Evolutionary conservation across 257 asterid species (phyloP).

Genomic region (Verbascum thapsus): DNA sequence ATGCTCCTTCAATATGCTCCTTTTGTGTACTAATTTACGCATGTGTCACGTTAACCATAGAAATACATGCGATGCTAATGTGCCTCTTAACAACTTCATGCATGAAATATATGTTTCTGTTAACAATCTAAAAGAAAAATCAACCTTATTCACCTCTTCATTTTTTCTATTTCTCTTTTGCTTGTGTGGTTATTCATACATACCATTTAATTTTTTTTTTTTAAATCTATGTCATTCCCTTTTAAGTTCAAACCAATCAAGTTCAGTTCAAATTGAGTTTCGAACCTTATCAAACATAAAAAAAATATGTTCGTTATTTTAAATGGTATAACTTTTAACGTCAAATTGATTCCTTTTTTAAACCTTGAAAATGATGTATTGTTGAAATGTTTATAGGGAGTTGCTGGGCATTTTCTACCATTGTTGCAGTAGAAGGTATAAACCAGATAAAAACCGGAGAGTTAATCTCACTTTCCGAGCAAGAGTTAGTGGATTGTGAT

Average conservation of each 20-base stretch:
- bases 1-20: too few species aligned
- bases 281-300: too few species aligned
- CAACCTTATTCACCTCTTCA: neutral
- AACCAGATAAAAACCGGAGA: slow-evolving; percentile 20
- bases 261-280: too few species aligned
- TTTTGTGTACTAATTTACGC: neutral
- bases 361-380: neutral
- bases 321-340: too few species aligned
- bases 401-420: slow-evolving; percentile 22
- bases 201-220: too few species aligned
- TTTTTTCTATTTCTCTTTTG: slow-evolving; percentile 1
- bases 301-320: too few species aligned
- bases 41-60: too few species aligned
- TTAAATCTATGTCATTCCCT: too few species aligned
- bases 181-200: too few species aligned
- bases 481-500: slow-evolving; percentile 22
- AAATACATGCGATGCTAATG: neutral
- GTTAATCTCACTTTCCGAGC: slow-evolving; percentile 17
- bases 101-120: neutral
- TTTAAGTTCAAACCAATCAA: too few species aligned
- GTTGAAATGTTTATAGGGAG: slow-evolving; percentile 8
- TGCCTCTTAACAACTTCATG: neutral
- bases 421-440: slow-evolving; percentile 25
- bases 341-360: too few species aligned
- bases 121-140: neutral